A percentile compares a stretch with the other conserved stretches of the same genome.
phyloP scores from a whole-genome alignment of 805 yeast species.

The Saturnispora quitensis region DNA sequence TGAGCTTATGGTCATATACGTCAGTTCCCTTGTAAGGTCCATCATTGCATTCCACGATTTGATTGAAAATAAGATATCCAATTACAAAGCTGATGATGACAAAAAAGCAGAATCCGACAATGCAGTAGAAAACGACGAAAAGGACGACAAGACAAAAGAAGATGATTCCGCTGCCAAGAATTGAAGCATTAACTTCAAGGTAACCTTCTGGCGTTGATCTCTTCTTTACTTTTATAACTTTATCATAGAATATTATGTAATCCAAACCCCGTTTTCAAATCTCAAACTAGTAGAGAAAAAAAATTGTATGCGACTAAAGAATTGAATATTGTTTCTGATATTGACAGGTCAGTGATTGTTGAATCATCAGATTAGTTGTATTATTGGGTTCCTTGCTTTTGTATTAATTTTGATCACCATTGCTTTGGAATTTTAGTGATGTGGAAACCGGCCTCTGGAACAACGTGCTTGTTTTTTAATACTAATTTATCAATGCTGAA shows the following conservation, averaged over 20 bases:
- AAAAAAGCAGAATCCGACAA: conserved; percentile 32
- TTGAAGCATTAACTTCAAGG: not conserved
- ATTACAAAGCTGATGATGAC: not conserved
- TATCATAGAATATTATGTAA: not conserved
- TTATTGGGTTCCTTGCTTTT: not conserved
- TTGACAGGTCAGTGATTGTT: not conserved
- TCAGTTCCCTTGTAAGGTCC: conserved; percentile 82
- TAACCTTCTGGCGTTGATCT: not conserved
- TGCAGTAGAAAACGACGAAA: conserved; percentile 25
- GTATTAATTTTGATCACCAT: not conserved
- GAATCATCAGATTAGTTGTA: not conserved
- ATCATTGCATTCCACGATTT: conserved; percentile 94
- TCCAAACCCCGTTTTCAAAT: not conserved
- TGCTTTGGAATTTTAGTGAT: not conserved
- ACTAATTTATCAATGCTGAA: not conserved
- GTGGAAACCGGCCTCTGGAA: conserved; percentile 1
- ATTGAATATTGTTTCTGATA: not conserved
- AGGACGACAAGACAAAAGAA: conserved; percentile 11
- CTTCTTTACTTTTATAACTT: not conserved
- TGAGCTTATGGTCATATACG: conserved; percentile 88
- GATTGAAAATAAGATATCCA: conserved; percentile 78
- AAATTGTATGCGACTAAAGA: not conserved
- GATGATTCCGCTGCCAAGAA: not conserved
- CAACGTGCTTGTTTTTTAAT: not conserved
- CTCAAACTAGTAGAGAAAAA: not conserved